Evolutionary conservation across 805 yeast species (phyloP), one percentile per base, ranked within the genome.

Genomic region (Gaillardinia entomophila): DNA sequence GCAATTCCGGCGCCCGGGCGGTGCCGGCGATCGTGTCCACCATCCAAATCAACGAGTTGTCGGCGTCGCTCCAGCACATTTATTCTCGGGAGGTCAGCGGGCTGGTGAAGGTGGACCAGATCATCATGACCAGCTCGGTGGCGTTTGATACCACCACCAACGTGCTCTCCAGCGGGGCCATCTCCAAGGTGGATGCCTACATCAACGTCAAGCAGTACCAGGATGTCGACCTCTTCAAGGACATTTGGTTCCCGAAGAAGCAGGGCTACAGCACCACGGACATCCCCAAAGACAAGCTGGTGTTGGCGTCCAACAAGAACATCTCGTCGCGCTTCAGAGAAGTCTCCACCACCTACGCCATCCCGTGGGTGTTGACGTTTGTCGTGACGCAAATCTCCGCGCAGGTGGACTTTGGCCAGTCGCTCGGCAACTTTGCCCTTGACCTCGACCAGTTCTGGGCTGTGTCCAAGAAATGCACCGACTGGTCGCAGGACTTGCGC

Each of bases 71-170:
- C 23, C 96, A 87, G 48, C 98, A 92, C 55, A 78, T 85, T 12
- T 92, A 86, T 50, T 90, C 97, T 0, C 74, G 95, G 40, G 96
- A 87, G 41, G 72, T 82, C 1, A 87, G 95, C 64, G 95, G 94
- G 0, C 78, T 83, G 3, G 54, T 85, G 18, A 24, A 35, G 4
- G 19, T 65, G 15, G 66, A 75, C 12, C 62, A 68, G 27, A 51
- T 80, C 8, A 48, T 77, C 29, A 20, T 76, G 10, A 68, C 70
- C 3, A 65, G 73, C n/a, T 60, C 74, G 13, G 49, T 79, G 24
- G 65, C 72, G 0, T 68, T 67, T 26, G 60, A 66, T 0, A 60
- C 62, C 2, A 46, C 52, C 1, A 47, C 63, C 11, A 71, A 66
- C 27, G 49, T 76, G 2, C 60, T 66, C 27, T 67, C 79, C 2